Conservation (phyloP, 371 early-diverging fungal genomes). For the Funneliformis caledonium region DNA sequence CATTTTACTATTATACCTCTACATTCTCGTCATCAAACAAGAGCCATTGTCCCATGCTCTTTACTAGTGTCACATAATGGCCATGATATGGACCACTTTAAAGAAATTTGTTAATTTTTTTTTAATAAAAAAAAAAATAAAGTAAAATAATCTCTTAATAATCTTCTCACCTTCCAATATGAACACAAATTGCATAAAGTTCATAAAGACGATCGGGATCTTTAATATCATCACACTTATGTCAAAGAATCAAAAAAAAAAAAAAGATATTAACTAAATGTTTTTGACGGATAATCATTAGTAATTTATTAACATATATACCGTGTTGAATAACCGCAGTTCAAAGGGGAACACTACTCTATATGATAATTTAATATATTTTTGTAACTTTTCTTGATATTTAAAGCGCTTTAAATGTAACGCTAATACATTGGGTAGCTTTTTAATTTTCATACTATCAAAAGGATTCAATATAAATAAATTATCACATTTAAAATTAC, state of each 20-base stretch:
- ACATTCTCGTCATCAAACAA: constrained; percentile 95
- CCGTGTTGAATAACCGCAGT: constrained; percentile 92
- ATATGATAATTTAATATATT: constrained; percentile 92
- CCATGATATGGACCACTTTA: constrained; percentile 93
- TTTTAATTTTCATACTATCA: constrained; percentile 91
- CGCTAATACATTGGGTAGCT: constrained; percentile 91
- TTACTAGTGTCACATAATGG: constrained; percentile 92
- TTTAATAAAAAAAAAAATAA: neutral
- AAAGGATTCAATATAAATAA: neutral
- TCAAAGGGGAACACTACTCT: constrained; percentile 94
- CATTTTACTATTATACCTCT: constrained; percentile 54
- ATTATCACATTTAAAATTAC: neutral
- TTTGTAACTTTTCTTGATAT: constrained; percentile 82
- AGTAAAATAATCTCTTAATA: neutral
- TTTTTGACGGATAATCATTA: neutral
- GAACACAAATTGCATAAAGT: constrained; percentile 90
- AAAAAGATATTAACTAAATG: neutral
- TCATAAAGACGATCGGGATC: constrained; percentile 86
- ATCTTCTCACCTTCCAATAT: constrained; percentile 79
- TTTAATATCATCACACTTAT: constrained; percentile 79
- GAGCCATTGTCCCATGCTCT: constrained; percentile 87
- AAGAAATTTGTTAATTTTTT: constrained; percentile 7
- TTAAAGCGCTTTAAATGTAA: constrained; percentile 97
- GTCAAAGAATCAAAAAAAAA: constrained; percentile 18
- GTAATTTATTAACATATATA: constrained; percentile 45